Base-by-base conservation (phyloP, 2,329 filamentous ascomycete species). In the Colletotrichum tofieldiae region DNA sequence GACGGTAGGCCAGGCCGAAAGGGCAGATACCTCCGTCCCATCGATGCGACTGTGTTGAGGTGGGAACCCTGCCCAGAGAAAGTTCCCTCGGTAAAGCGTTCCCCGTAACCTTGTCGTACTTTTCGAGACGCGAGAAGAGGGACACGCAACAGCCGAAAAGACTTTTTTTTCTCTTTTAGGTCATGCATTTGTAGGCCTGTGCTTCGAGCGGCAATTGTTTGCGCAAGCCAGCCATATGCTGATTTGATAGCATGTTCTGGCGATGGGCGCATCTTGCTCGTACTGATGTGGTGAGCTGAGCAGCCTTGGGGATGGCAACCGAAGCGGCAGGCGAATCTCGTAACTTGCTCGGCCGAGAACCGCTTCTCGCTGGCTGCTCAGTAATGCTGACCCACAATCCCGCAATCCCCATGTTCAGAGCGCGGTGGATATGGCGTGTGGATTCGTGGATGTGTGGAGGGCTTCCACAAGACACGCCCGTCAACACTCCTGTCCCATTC, bases 391-490 rank as follows among this genome's bases (percentile, higher is more conserved):
- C 20, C 65, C 69, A 69, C 54, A 64, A 37, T 43, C 32, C 55
- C 64, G 54, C 49, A 49, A 61, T 59, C 65, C 54, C 59, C 52
- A 64, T 59, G 58, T 9, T 59, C 39, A 62, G 45, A 61, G 32
- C n/a, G 23, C 29, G 41, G 16, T 47, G 63, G 39, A 26, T 60
- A 45, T 37, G 18, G 18, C n/a, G 45, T 65, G 69, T 69, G 69
- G 69, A 72, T 69, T 41, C 69, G 69, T 69, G 65, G 69, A 59
- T 64, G 39, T 41, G 59, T 54, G 65, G 69, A 72, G 69, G 67
- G 43, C 61, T 35, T n/a, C 56, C 58, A 54, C 43, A 63, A 37
- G 26, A 43, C 32, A 37, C 35, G 55, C 63, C 60, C 58, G 58
- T 37, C 32, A 62, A 67, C 37, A 52, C 51, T 60, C 29, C 29